phyloP scores from a whole-genome alignment of 2,329 filamentous ascomycete species.

The Ustulina deusta region DNA sequence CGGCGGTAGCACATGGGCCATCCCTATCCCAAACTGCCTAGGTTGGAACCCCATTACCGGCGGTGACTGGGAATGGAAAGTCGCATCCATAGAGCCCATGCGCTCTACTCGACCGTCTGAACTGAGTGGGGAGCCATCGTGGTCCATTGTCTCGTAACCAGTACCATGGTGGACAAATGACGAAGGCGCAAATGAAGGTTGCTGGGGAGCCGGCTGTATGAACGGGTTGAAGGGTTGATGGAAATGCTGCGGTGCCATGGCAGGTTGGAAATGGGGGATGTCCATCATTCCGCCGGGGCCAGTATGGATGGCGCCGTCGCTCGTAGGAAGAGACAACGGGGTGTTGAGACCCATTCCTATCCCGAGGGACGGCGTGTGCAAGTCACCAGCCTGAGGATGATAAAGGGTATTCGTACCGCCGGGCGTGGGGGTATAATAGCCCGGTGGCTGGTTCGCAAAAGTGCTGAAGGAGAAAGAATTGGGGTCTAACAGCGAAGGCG shows the following conservation, averaged over 20 bases:
- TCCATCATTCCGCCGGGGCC: constrained; percentile 68
- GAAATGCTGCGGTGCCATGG: constrained; percentile 69
- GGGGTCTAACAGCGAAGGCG: constrained; percentile 87
- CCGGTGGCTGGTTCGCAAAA: constrained; percentile 82
- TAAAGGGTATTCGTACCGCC: constrained; percentile 84
- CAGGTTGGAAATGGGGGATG: constrained; percentile 73
- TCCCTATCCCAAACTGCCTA: constrained; percentile 60
- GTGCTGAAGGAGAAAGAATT: constrained; percentile 83
- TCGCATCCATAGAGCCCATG: constrained; percentile 68
- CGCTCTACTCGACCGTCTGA: constrained; percentile 64
- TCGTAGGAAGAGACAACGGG: constrained; percentile 81
- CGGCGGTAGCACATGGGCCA: constrained; percentile 61
- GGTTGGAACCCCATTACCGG: constrained; percentile 70
- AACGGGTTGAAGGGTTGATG: constrained; percentile 79
- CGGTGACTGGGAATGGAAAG: constrained; percentile 71
- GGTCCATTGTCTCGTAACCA: constrained; percentile 82
- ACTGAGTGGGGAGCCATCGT: constrained; percentile 76
- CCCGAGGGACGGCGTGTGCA: constrained; percentile 83
- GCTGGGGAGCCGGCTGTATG: constrained; percentile 67
- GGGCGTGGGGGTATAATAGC: constrained; percentile 89
- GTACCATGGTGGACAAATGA: constrained; percentile 85
- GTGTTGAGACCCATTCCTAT: constrained; percentile 83
- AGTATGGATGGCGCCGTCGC: constrained; percentile 72
- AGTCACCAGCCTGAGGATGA: constrained; percentile 84
- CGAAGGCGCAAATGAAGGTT: constrained; percentile 77